phyloP scores from a whole-genome alignment of 768 basidiomycete species.

The Leccinum broughii region DNA sequence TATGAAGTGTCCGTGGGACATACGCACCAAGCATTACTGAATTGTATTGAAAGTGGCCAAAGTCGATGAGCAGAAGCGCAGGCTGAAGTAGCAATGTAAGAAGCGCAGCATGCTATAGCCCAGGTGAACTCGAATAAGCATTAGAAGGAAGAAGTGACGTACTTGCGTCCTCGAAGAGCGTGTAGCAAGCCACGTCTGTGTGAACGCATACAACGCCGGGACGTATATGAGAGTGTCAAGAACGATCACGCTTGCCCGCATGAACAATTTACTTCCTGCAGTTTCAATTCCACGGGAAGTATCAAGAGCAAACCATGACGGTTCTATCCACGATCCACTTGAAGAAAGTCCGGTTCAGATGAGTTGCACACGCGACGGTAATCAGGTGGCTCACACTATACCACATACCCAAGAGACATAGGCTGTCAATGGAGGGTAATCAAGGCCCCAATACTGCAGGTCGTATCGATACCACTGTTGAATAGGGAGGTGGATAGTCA shows the following conservation, averaged over 20 bases:
- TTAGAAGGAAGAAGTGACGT: slow-evolving; percentile 11
- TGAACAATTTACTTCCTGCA: slow-evolving; percentile 64
- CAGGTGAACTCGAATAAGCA: slow-evolving; percentile 2
- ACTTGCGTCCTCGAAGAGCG: slow-evolving; percentile 83
- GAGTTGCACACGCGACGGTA: background rate
- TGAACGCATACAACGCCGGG: slow-evolving; percentile 70
- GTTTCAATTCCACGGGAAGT: slow-evolving; percentile 74
- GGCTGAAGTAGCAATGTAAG: slow-evolving; percentile 80
- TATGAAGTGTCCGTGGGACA: slow-evolving; percentile 20
- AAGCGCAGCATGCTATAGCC: slow-evolving; percentile 50
- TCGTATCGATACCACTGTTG: slow-evolving; percentile 88
- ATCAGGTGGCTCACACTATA: slow-evolving; percentile 53
- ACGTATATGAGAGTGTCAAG: slow-evolving; percentile 75
- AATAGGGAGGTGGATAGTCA: slow-evolving; percentile 75
- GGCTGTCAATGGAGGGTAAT: slow-evolving; percentile 93
- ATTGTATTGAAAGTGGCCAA: slow-evolving; percentile 96
- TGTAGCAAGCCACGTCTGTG: slow-evolving; percentile 60
- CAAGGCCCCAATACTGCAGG: slow-evolving; percentile 89
- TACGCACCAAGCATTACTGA: slow-evolving; percentile 84
- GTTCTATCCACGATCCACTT: slow-evolving; percentile 52
- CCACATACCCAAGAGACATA: slow-evolving; percentile 88
- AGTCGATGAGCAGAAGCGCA: slow-evolving; percentile 80
- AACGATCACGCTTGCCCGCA: slow-evolving; percentile 74
- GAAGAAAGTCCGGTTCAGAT: slow-evolving; percentile 3
- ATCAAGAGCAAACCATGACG: slow-evolving; percentile 71